These are phyloP conservation scores for Chrysoporthe deuterocubensis DNA, from an alignment of 2,329 filamentous ascomycete genomes.

Conservation along the genomic window DNA sequence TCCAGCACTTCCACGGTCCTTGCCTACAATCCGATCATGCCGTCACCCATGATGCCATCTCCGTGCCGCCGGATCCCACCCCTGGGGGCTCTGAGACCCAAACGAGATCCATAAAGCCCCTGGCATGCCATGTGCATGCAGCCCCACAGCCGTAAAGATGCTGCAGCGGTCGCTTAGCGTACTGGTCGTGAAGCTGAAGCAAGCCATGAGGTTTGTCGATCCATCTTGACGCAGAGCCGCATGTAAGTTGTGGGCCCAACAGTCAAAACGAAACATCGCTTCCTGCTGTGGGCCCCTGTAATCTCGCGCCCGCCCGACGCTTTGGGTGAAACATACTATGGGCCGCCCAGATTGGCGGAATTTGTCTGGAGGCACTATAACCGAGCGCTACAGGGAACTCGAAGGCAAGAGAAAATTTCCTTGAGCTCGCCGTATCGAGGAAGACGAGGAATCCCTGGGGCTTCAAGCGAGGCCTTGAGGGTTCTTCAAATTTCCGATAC, in stretches of 20 bases:
- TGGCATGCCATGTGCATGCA: background rate
- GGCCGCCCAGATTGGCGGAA: conserved; percentile 9
- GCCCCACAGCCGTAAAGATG: background rate
- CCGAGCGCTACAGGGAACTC: background rate
- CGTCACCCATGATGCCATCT: background rate
- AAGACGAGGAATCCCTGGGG: background rate
- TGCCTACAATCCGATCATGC: background rate
- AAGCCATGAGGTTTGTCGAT: background rate
- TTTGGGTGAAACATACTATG: conserved; percentile 10
- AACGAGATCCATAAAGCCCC: conserved; percentile 4
- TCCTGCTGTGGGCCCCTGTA: background rate
- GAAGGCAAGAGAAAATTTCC: background rate
- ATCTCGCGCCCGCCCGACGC: conserved; percentile 6
- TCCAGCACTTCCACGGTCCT: background rate
- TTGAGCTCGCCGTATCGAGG: background rate
- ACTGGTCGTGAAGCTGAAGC: background rate
- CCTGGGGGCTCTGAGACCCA: background rate
- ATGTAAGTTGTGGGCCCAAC: background rate
- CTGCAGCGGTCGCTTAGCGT: background rate
- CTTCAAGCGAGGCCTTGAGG: background rate
- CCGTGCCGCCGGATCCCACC: background rate
- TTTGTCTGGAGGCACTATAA: background rate
- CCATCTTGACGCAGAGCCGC: conserved; percentile 5
- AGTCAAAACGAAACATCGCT: conserved; percentile 14
- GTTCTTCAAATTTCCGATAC: background rate